phyloP scores from a whole-genome alignment of 2,329 filamentous ascomycete genomes.

The Penicillium sp. region DNA sequence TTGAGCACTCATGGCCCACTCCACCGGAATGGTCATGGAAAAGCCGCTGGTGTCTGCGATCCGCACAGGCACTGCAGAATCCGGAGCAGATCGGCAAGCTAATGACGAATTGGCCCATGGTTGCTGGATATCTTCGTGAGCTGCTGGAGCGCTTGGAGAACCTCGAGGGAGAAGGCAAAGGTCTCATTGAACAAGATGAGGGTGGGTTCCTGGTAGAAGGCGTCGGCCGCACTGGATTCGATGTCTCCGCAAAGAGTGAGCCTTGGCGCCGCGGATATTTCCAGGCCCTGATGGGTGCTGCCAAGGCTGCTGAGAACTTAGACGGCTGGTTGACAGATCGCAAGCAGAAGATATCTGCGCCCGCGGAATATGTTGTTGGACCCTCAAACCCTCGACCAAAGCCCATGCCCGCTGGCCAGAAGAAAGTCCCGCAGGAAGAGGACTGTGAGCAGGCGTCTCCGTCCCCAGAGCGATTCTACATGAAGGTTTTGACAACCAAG shows the following conservation, averaged over 20 bases:
- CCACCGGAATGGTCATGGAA: conserved; percentile 77
- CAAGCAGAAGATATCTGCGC: conserved; percentile 65
- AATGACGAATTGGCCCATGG: conserved; percentile 67
- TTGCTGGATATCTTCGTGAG: conserved; percentile 60
- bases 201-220: conserved; percentile 57
- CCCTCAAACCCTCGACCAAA: conserved; percentile 79
- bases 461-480: conserved; percentile 73
- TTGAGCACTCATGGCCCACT: conserved; percentile 75
- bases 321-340: conserved; percentile 76
- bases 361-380: conserved; percentile 71
- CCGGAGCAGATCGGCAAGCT: conserved; percentile 54
- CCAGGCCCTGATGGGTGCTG: conserved; percentile 74
- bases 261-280: conserved; percentile 85
- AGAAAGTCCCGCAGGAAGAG: conserved; percentile 66
- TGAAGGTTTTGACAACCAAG: conserved; percentile 74
- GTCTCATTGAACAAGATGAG: conserved; percentile 55
- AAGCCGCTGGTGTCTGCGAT: conserved; percentile 67
- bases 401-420: conserved; percentile 66
- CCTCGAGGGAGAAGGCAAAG: conserved; percentile 65
- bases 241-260: conserved; percentile 74
- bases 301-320: conserved; percentile 73
- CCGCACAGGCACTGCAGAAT: conserved; percentile 61
- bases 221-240: conserved; percentile 59
- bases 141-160: conserved; percentile 70
- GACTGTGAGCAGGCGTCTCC: conserved; percentile 70